A percentile compares a stretch with the other conserved stretches of the same genome.
These are phyloP conservation scores for Paracamarosporium sp. DNA, from an alignment of 2,329 filamentous ascomycete species.

Conservation along the genomic window DNA sequence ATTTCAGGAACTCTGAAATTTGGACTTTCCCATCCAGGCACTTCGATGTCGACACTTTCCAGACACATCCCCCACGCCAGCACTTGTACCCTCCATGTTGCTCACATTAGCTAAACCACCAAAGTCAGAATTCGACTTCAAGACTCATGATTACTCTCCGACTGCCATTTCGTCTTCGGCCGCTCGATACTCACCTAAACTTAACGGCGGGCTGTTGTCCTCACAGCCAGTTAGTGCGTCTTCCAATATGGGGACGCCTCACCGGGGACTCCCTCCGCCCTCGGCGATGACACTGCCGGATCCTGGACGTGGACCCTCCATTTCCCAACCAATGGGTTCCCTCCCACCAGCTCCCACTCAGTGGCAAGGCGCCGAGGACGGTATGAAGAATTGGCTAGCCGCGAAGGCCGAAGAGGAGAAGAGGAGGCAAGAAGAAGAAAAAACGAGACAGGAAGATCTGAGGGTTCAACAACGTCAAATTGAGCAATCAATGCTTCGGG, in stretches of 20 bases:
- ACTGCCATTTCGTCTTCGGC: slow-evolving; percentile 47
- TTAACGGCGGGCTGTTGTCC: slow-evolving; percentile 47
- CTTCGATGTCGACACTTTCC: slow-evolving; percentile 41
- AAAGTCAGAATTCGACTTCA: slow-evolving; percentile 56
- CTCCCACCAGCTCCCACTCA: slow-evolving; percentile 55
- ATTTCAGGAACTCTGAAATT: slow-evolving; percentile 38
- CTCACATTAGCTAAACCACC: slow-evolving; percentile 58
- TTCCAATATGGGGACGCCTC: slow-evolving; percentile 57
- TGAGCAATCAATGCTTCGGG: slow-evolving; percentile 60
- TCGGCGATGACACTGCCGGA: slow-evolving; percentile 60
- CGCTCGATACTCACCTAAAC: slow-evolving; percentile 48
- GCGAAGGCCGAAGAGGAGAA: slow-evolving; percentile 62
- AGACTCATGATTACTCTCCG: slow-evolving; percentile 58
- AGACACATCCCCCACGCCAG: slow-evolving; percentile 22
- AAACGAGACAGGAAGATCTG: slow-evolving; percentile 58
- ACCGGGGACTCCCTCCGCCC: slow-evolving; percentile 61
- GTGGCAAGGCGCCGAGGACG: slow-evolving; percentile 60
- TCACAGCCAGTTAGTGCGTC: slow-evolving; percentile 52
- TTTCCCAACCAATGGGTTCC: slow-evolving; percentile 47
- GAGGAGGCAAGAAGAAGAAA: slow-evolving; percentile 61
- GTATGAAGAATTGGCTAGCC: slow-evolving; percentile 59
- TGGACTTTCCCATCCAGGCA: slow-evolving; percentile 36
- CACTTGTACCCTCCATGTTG: slow-evolving; percentile 51
- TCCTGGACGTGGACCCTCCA: slow-evolving; percentile 49
- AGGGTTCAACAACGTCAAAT: slow-evolving; percentile 59